Evolutionary conservation across 495 filamentous ascomycete species (phyloP).

Genomic region (Amorphotheca resinae): DNA sequence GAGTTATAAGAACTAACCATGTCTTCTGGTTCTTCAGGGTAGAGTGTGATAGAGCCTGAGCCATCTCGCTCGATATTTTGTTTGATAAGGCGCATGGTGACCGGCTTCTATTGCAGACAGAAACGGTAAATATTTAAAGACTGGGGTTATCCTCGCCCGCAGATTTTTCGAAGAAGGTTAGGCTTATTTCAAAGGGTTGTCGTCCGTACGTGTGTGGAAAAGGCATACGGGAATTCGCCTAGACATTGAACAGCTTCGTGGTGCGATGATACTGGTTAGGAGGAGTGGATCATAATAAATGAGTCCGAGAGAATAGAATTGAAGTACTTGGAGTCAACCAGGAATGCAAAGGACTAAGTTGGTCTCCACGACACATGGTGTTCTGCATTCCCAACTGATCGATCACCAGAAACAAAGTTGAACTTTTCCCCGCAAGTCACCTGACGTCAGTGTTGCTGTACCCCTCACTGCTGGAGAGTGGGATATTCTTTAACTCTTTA

Average conservation of each 20-base stretch:
- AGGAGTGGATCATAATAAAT: no score
- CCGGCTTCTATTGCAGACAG: no score
- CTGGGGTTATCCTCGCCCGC: no score
- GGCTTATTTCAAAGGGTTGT: slow-evolving; percentile 7
- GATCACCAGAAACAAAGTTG: no score
- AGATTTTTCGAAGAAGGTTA: background rate
- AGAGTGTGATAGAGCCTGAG: slow-evolving; percentile 65
- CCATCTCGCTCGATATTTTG: slow-evolving; percentile 63
- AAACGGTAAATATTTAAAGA: background rate
- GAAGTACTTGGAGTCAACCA: no score
- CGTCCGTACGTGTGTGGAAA: slow-evolving; percentile 2
- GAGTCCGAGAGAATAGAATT: background rate
- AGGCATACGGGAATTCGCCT: background rate
- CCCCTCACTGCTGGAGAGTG: no score
- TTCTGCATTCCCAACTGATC: no score
- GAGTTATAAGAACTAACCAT: slow-evolving; percentile 48
- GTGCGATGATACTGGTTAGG: background rate
- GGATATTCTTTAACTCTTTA: no score
- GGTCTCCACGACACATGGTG: no score
- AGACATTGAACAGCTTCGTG: slow-evolving; percentile 4
- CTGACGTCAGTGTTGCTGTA: no score
- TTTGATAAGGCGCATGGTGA: slow-evolving; percentile 56
- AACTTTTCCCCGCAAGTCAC: no score
- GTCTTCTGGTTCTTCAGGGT: slow-evolving; percentile 88
- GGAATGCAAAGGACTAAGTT: no score